phyloP scores from a whole-genome alignment of 306 rosid genomes.

The Casuarina glauca region DNA sequence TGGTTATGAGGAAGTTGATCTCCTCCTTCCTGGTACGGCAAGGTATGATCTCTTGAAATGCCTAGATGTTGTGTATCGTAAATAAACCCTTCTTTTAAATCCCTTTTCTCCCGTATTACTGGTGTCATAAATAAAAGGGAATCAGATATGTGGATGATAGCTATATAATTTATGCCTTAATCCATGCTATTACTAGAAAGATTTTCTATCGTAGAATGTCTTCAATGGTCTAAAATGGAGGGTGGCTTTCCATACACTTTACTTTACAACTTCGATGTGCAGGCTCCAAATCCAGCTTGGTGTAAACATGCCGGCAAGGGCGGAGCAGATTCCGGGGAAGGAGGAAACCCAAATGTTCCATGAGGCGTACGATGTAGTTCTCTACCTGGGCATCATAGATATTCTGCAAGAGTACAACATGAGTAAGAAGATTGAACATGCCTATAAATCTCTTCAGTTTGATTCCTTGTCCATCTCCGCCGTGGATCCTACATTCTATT shows the following conservation, averaged over 20 bases:
- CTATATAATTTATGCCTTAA: neutral
- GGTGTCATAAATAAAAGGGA: neutral
- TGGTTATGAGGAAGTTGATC: conserved; percentile 94
- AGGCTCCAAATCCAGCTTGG: conserved; percentile 98
- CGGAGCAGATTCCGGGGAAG: conserved; percentile 75
- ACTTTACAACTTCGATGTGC: conserved; percentile 24
- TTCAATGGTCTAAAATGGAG: neutral
- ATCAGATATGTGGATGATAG: neutral
- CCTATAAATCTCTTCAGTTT: conserved; percentile 83
- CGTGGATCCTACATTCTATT: conserved; percentile 90
- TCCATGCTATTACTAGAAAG: neutral
- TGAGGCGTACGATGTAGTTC: conserved; percentile 85
- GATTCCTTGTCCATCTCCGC: conserved; percentile 92
- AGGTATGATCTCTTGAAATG: conserved; percentile 51
- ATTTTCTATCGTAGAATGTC: neutral
- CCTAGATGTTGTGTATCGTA: too few relatives aligned
- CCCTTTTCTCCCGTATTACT: neutral
- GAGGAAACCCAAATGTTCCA: conserved; percentile 63
- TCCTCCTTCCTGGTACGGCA: conserved; percentile 96
- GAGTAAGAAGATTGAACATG: conserved; percentile 90
- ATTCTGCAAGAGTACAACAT: conserved; percentile 90
- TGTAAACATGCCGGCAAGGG: conserved; percentile 98
- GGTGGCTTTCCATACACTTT: neutral
- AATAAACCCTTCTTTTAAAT: too few relatives aligned
- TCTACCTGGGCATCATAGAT: conserved; percentile 91